A percentile compares a stretch with the other conserved stretches of the same genome.
Conservation (phyloP, 305 asterid genomes). For the Fraxinus ornus region DNA sequence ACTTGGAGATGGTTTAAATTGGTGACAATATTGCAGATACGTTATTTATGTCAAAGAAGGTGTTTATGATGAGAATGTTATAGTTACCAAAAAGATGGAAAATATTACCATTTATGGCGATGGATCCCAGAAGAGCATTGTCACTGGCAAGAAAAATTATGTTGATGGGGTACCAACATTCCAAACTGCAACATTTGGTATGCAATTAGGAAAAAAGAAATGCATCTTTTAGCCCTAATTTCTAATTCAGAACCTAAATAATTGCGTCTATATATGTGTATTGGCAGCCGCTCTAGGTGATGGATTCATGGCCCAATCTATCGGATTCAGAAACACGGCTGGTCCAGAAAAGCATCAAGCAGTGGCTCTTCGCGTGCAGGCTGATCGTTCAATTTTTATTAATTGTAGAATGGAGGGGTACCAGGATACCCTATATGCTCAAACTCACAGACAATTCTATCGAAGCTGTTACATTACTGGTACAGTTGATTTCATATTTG, state of each 20-base stretch:
- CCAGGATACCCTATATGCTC: conserved; percentile 62
- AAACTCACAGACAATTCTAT: conserved; percentile 74
- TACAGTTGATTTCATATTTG: conserved; percentile 74
- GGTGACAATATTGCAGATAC: conserved; percentile 45
- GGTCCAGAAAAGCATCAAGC: conserved; percentile 89
- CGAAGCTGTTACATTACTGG: conserved; percentile 84
- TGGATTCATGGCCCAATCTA: conserved; percentile 69
- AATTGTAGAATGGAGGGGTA: conserved; percentile 82
- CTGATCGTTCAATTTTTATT: conserved; percentile 60
- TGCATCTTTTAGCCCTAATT: neutral
- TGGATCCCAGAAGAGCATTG: conserved; percentile 82
- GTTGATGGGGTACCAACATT: conserved; percentile 70
- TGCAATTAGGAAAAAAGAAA: neutral
- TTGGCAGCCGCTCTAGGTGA: conserved; percentile 65
- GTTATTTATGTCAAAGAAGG: conserved; percentile 73
- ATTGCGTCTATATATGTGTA: neutral
- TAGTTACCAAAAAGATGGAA: conserved; percentile 56
- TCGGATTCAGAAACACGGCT: conserved; percentile 85
- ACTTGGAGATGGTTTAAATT: neutral
- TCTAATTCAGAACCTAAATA: neutral
- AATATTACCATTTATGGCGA: conserved; percentile 82
- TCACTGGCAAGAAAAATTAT: conserved; percentile 67
- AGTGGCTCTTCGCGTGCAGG: conserved; percentile 78
- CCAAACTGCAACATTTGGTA: conserved; percentile 86
- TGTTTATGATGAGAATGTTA: conserved; percentile 62